These are phyloP conservation scores for Danielia reshetovae DNA, from an alignment of 805 yeast species.

Conservation along the genomic window DNA sequence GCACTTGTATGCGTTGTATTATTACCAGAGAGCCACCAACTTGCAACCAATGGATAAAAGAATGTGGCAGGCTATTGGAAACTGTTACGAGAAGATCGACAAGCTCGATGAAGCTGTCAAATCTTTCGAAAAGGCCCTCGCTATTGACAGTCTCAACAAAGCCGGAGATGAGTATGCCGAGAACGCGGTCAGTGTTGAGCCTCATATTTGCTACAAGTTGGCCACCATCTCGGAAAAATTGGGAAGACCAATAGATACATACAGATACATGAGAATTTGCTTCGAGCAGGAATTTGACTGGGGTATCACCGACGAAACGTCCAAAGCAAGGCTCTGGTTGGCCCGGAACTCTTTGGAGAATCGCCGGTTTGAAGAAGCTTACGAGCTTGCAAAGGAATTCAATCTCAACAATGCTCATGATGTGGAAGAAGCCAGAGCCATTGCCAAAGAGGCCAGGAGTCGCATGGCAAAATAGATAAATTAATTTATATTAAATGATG, in stretches of 20 bases:
- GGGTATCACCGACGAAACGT: slow-evolving; percentile 67
- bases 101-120: slow-evolving; percentile 71
- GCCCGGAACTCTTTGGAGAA: slow-evolving; percentile 61
- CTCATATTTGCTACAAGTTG: slow-evolving; percentile 56
- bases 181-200: slow-evolving; percentile 41
- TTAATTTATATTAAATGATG: slow-evolving; percentile 2
- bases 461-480: slow-evolving; percentile 32
- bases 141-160: slow-evolving; percentile 39
- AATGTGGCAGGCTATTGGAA: slow-evolving; percentile 95
- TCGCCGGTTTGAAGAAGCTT: slow-evolving; percentile 63
- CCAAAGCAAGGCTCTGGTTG: slow-evolving; percentile 82
- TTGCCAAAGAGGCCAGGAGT: slow-evolving; percentile 73
- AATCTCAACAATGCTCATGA: slow-evolving; percentile 72
- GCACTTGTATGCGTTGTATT: slow-evolving; percentile 88
- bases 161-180: slow-evolving; percentile 15
- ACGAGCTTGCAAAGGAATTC: slow-evolving; percentile 67
- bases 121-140: slow-evolving; percentile 74
- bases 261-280: slow-evolving; percentile 62
- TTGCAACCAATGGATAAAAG: slow-evolving; percentile 85
- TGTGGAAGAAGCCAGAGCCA: slow-evolving; percentile 82
- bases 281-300: slow-evolving; percentile 60
- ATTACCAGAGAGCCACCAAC: slow-evolving; percentile 86
- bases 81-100: slow-evolving; percentile 77
- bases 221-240: slow-evolving; percentile 63
- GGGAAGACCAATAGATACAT: slow-evolving; percentile 51